Base-by-base conservation (phyloP, 2,329 filamentous ascomycete species). In the Apiospora malaysiana region DNA sequence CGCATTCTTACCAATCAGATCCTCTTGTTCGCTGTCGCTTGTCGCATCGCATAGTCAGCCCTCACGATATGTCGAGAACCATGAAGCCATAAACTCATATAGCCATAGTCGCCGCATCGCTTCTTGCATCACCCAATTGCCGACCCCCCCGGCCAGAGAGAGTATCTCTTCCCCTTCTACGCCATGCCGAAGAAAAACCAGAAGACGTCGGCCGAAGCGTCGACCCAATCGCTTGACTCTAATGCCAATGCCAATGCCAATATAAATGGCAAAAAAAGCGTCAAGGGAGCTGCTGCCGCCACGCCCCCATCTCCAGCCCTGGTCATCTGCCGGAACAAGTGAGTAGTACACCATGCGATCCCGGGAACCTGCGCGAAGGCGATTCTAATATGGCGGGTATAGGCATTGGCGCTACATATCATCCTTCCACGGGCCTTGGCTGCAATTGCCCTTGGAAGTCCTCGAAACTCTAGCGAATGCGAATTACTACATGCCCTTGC, bases 381-480 rank as follows among this genome's bases (percentile, higher is more conserved):
- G 9, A 27, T 67, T 45, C 18, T 68, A 69, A 68, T 32, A 18
- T 45, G 65, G 25, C 9, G 32, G 27, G 10, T 68, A 45, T 69
- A 95, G 93, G 80, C 93, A 95, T 83, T 95, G 93, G 93, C 89
- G 91, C 74, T 94, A 94, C 80, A 94, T 96, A 71, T 94, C 93
- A 27, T 92, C 91, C 40, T 96, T 93, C 78, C 91, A 95, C 78
- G 94, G 93, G 32, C 91, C 93, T 75, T 96, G 94, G 94, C 88
- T 95, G 18, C 91, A 94, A 80, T 85, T 95, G 70, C 92, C 93
- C 25, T 88, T 90, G 73, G 93, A 95, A 81, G 89, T 94, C 70
- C 90, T 97, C 81, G 92, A 95, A 80, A 90, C 88, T 68, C 88
- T 96, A 68, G 93, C 93, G 70, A 90, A 94, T 82, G 90, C 90